Conservation (phyloP, 805 yeast species). For the Lachancea waltii region DNA sequence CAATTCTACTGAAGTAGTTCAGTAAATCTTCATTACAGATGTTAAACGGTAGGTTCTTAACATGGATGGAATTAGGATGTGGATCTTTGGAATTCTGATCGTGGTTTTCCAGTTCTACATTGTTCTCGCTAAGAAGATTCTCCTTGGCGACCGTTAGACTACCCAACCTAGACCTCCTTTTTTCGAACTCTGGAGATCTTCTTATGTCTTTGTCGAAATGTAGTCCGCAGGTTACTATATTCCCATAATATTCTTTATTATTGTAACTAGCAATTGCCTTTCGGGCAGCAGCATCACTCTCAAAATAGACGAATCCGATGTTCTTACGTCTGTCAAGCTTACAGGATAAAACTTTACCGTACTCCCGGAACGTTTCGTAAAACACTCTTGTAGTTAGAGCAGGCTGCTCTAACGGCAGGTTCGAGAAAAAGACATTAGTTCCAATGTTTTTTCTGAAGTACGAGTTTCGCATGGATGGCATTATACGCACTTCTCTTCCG, state of each 20-base stretch:
- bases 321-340: constrained; percentile 34
- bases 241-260: constrained; percentile 27
- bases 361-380: constrained; percentile 43
- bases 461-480: constrained; percentile 47
- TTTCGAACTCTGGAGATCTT: constrained; percentile 30
- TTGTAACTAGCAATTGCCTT: constrained; percentile 32
- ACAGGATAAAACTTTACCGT: constrained; percentile 42
- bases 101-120: constrained; percentile 8
- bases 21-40: constrained; percentile 28
- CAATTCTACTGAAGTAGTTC: constrained; percentile 27
- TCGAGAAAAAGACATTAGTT: constrained; percentile 45
- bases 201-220: constrained; percentile 36
- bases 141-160: constrained; percentile 14
- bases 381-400: constrained; percentile 38
- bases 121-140: constrained; percentile 13
- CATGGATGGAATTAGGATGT: constrained; percentile 32
- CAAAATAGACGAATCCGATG: constrained; percentile 39
- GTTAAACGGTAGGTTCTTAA: constrained; percentile 31
- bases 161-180: constrained; percentile 21
- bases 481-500: constrained; percentile 44
- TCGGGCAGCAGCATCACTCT: constrained; percentile 30
- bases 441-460: constrained; percentile 39
- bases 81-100: constrained; percentile 10
- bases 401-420: constrained; percentile 33
- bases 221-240: constrained; percentile 34